Evolutionary conservation across 2,329 filamentous ascomycete species (phyloP).

Genomic region (Ophiocordyceps robertsii): DNA sequence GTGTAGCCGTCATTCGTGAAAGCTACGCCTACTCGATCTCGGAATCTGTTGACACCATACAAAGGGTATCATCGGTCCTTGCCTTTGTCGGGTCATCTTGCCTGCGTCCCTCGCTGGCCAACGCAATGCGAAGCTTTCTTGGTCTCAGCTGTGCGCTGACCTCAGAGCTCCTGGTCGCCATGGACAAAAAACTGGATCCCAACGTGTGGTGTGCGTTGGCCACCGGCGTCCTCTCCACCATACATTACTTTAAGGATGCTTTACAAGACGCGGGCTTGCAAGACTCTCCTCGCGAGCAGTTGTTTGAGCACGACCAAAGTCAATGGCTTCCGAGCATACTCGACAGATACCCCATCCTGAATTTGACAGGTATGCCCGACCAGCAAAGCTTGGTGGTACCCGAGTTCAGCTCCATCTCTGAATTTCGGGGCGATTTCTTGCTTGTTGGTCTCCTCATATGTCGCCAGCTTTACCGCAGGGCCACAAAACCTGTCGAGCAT

Average conservation of each 20-base stretch:
- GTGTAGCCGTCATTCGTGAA: conserved; percentile 11
- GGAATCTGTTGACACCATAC: conserved; percentile 14
- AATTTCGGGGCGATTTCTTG: conserved; percentile 23
- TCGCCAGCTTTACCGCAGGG: conserved; percentile 26
- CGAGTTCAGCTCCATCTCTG: conserved; percentile 5
- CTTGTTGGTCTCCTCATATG: conserved; percentile 23
- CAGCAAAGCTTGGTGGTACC: conserved; percentile 3
- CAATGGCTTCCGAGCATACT: conserved; percentile 13
- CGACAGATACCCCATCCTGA: conserved; percentile 15
- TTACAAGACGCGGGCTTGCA: conserved; percentile 9
- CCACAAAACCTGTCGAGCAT: conserved; percentile 16
- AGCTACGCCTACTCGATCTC: conserved; percentile 8
- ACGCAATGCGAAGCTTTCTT: conserved; percentile 25
- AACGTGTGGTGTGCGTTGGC: conserved; percentile 24
- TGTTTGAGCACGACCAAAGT: neutral
- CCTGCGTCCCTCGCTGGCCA: conserved; percentile 12
- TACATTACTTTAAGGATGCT: conserved; percentile 27
- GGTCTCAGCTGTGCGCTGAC: conserved; percentile 22
- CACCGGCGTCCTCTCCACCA: conserved; percentile 20
- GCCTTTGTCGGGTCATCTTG: conserved; percentile 36
- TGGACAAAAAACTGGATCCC: conserved; percentile 18
- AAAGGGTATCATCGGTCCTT: conserved; percentile 27
- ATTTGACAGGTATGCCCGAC: conserved; percentile 4
- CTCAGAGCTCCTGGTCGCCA: conserved; percentile 19
- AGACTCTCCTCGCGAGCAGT: neutral